Evolutionary conservation across 768 basidiomycete species (phyloP), one percentile per base, ranked within the genome.

Genomic region (Tulasnella calospora): DNA sequence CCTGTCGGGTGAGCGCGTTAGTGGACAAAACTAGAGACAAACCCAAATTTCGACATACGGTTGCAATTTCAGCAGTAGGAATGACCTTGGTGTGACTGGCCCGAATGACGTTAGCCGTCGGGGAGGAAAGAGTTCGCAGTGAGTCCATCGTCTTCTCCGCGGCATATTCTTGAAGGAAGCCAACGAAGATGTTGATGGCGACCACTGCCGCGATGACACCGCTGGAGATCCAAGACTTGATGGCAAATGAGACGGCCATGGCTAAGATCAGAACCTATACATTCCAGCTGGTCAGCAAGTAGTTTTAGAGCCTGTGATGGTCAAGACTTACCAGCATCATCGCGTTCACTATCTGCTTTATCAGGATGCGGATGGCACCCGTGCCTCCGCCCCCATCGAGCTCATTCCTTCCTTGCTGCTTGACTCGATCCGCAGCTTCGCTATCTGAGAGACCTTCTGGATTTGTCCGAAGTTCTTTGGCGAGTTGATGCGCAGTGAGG

Each of bases 131-230:
- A 71, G 86, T 85, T 6, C 86, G 86, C 3, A 88, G 83, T 7
- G 87, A 87, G 79, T 87, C 87, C 87, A 89, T 88, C 0, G 87
- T 88, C 80, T 87, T 87, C 80, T 88, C 88, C 0, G 87, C 86
- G 27, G 83, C 81, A 79, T 87, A 88, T 80, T 88, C 88, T 80
- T 87, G 87, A 73, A 86, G 82, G 79, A 87, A 88, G 7, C 87
- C 87, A 70, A 87, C 85, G 35, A 83, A 85, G 30, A 79, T 36
- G 67, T 79, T 73, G 73, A 70, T 51, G 44, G 10, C 81, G 36
- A 87, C 85, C 57, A 87, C 85, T 38, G 85, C 86, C n/a, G 86
- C 86, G 71, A 88, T 87, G 13, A 88, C 87, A 41, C 86, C 88
- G 8, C 87, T 88, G 82, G 88, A 87, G 76, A 89, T 86, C 82